Conservation (phyloP, 495 filamentous ascomycete species). For the Hypoxylon perforatum region DNA sequence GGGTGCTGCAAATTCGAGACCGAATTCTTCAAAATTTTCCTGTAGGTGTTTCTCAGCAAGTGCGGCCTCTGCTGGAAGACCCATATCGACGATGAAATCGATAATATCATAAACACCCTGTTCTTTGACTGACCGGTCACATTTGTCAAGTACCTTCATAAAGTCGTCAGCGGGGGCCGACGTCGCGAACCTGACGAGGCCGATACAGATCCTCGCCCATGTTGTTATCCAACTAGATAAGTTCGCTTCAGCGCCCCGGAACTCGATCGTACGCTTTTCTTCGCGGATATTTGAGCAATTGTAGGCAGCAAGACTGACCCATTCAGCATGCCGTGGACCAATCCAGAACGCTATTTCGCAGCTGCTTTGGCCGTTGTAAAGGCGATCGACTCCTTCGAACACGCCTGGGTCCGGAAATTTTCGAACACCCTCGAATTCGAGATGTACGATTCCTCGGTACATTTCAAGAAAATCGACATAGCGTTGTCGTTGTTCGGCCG, state of each 20-base stretch:
- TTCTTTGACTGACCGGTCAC: not conserved
- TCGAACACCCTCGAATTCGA: not conserved
- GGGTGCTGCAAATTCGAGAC: conserved; percentile 5
- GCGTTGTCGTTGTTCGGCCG: not conserved
- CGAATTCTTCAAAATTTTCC: conserved; percentile 2
- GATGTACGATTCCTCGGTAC: not conserved
- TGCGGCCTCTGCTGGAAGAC: conserved; percentile 28
- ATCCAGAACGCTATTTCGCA: conserved; percentile 14
- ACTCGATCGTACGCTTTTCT: conserved; percentile 47
- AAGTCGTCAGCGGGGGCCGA: conserved; percentile 25
- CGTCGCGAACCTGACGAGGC: conserved; percentile 42
- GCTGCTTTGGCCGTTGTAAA: not conserved
- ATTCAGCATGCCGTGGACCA: not conserved
- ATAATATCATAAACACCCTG: conserved; percentile 30
- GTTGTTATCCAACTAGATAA: conserved; percentile 36
- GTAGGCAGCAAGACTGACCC: conserved; percentile 5
- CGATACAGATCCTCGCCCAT: conserved; percentile 50
- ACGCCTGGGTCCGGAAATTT: conserved; percentile 15
- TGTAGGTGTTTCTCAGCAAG: conserved; percentile 23
- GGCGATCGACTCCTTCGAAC: not conserved
- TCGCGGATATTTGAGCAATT: not conserved
- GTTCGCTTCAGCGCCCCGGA: conserved; percentile 51
- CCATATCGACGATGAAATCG: conserved; percentile 40
- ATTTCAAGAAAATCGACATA: not conserved
- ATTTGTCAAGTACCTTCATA: conserved; percentile 14